Evolutionary conservation across 2,329 filamentous ascomycete species (phyloP).

Genomic region (Ophiosphaerella narmari): DNA sequence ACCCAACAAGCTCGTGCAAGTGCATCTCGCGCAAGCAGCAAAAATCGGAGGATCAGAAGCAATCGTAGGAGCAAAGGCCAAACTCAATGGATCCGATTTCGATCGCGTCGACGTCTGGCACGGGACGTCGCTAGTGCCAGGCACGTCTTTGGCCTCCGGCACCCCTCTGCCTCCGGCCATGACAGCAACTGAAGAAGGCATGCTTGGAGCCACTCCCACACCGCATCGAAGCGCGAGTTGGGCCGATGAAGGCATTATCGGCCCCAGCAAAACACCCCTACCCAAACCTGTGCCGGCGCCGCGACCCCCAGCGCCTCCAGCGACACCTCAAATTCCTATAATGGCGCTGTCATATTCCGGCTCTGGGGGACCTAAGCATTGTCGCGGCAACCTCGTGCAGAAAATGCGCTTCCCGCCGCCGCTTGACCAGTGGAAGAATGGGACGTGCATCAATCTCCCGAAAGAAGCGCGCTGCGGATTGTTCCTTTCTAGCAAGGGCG

Average conservation of each 20-base stretch:
- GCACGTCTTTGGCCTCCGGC: slow-evolving; percentile 12
- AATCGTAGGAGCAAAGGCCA: slow-evolving; percentile 25
- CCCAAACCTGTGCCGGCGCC: slow-evolving; percentile 7
- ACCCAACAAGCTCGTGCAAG: slow-evolving; percentile 25
- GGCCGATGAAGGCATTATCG: slow-evolving; percentile 31
- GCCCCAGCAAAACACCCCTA: slow-evolving; percentile 18
- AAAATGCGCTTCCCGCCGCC: slow-evolving; percentile 32
- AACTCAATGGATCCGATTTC: slow-evolving; percentile 34
- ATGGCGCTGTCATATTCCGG: slow-evolving; percentile 39
- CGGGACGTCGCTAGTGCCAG: slow-evolving; percentile 21
- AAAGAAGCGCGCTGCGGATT: slow-evolving; percentile 39
- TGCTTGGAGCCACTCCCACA: slow-evolving; percentile 29
- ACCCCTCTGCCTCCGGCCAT: slow-evolving; percentile 9
- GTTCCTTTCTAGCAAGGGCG: slow-evolving; percentile 40
- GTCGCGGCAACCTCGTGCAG: slow-evolving; percentile 36
- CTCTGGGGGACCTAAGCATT: slow-evolving; percentile 42
- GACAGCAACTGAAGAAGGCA: slow-evolving; percentile 25
- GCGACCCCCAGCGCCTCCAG: slow-evolving; percentile 10
- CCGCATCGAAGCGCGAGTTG: slow-evolving; percentile 18
- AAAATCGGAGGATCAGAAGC: slow-evolving; percentile 22
- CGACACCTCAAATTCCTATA: slow-evolving; percentile 29
- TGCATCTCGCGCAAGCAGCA: slow-evolving; percentile 33
- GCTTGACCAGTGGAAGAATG: slow-evolving; percentile 31
- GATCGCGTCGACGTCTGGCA: slow-evolving; percentile 34
- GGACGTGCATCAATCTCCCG: slow-evolving; percentile 40